Conservation (phyloP, 352 stramenopile species). For the Pythium inflatum region DNA sequence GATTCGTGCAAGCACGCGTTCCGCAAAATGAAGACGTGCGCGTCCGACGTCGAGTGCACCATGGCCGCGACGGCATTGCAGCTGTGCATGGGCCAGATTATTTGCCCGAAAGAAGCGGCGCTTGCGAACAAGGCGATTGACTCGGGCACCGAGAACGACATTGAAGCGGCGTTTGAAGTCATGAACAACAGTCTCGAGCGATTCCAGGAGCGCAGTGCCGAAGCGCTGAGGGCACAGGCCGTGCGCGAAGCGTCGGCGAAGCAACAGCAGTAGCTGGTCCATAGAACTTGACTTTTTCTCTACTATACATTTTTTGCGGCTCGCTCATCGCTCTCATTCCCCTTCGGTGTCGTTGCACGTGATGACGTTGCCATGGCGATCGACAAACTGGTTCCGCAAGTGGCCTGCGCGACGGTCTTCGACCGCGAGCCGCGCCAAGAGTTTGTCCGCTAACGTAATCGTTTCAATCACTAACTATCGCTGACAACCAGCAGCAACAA, state of each 20-base stretch:
- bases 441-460: conserved; percentile 42
- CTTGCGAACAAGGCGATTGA: conserved; percentile 75
- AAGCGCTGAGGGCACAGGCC: conserved; percentile 76
- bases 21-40: conserved; percentile 75
- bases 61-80: conserved; percentile 87
- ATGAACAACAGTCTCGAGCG: conserved; percentile 79
- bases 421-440: conserved; percentile 49
- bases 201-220: conserved; percentile 80
- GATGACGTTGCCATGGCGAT: conserved; percentile 56
- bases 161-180: conserved; percentile 74
- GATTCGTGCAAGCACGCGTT: conserved; percentile 84
- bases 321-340: neutral
- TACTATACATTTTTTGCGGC: neutral
- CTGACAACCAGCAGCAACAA: no score
- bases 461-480: no score
- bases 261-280: conserved; percentile 18
- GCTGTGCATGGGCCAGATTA: conserved; percentile 88
- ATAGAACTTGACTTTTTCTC: conserved; percentile 3
- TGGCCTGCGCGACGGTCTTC: conserved; percentile 56
- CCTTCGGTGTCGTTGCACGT: conserved; percentile 46
- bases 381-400: conserved; percentile 64
- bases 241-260: conserved; percentile 66
- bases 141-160: conserved; percentile 58
- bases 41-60: conserved; percentile 77
- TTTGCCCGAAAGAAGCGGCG: conserved; percentile 71